These are phyloP conservation scores for Paecilomyces dactylethromorphus DNA, from an alignment of 2,329 filamentous ascomycete genomes.

Conservation along the genomic window DNA sequence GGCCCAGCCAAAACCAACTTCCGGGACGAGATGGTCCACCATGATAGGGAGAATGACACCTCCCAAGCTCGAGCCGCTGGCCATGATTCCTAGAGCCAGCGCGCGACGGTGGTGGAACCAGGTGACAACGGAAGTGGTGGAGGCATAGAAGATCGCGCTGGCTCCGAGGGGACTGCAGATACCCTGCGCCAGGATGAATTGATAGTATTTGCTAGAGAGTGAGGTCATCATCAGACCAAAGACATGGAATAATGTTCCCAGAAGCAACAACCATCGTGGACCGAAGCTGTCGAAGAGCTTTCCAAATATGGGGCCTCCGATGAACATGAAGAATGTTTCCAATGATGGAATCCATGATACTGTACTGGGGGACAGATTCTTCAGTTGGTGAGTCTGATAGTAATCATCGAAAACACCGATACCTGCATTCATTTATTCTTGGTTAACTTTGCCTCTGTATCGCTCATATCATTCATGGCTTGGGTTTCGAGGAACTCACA, in stretches of 20 bases:
- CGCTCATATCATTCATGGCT: background rate
- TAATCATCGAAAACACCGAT: conserved; percentile 40
- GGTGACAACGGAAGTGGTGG: conserved; percentile 30
- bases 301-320: conserved; percentile 14
- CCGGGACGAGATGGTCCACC: conserved; percentile 47
- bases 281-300: conserved; percentile 10
- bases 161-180: conserved; percentile 48
- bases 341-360: conserved; percentile 40
- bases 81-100: conserved; percentile 48
- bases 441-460: background rate
- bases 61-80: conserved; percentile 49
- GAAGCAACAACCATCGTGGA: conserved; percentile 13
- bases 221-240: conserved; percentile 56
- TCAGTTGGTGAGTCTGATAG: conserved; percentile 36
- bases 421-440: conserved; percentile 6
- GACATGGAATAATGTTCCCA: conserved; percentile 49
- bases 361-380: conserved; percentile 28
- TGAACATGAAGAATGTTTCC: conserved; percentile 35
- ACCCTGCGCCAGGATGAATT: conserved; percentile 51
- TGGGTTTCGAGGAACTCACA: conserved; percentile 9
- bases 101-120: conserved; percentile 51
- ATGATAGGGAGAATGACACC: conserved; percentile 59
- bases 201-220: conserved; percentile 49
- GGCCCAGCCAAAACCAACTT: conserved; percentile 51
- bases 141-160: conserved; percentile 44